A percentile compares a stretch with the other conserved stretches of the same genome.
These are phyloP conservation scores for Larix kaempferi DNA, from an alignment of 75 land plant genomes.

Conservation along the genomic window DNA sequence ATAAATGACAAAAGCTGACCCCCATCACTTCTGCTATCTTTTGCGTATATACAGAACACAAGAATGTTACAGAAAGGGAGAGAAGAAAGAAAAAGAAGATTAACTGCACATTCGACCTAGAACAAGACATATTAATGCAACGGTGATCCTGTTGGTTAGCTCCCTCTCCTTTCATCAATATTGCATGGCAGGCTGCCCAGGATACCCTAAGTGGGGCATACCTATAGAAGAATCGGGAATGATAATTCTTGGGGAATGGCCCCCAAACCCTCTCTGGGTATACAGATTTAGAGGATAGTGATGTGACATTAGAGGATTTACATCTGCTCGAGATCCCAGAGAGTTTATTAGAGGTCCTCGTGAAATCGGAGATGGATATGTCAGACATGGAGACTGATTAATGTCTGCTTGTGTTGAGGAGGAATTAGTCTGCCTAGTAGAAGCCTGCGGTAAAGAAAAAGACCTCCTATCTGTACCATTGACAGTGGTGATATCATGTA, in stretches of 20 bases:
- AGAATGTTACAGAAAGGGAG: not conserved
- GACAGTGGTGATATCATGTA: conserved; percentile 71
- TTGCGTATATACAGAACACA: conserved; percentile 5
- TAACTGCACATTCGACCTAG: conserved; percentile 2
- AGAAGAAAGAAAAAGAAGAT: not conserved
- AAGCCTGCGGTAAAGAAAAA: conserved; percentile 6
- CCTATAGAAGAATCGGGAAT: conserved; percentile 6
- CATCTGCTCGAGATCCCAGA: not conserved
- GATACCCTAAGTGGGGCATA: conserved; percentile 4
- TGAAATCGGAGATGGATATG: conserved; percentile 1
- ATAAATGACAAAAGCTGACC: conserved; percentile 1
- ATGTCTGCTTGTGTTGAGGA: not conserved
- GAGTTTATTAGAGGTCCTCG: not conserved
- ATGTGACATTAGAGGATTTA: not conserved
- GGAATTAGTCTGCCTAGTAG: conserved; percentile 8
- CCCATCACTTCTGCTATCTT: not conserved
- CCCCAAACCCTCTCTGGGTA: conserved; percentile 6
- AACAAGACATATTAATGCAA: conserved; percentile 4
- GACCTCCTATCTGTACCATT: conserved; percentile 17
- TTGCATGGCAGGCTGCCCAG: conserved; percentile 3
- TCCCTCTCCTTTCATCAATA: conserved; percentile 1
- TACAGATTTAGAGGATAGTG: conserved; percentile 2
- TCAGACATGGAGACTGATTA: conserved; percentile 7
- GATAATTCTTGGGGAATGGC: conserved; percentile 2
- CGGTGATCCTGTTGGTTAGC: not conserved